Base-by-base conservation (phyloP, 306 rosid genomes). In the Cotoneaster glaucophyllus region DNA sequence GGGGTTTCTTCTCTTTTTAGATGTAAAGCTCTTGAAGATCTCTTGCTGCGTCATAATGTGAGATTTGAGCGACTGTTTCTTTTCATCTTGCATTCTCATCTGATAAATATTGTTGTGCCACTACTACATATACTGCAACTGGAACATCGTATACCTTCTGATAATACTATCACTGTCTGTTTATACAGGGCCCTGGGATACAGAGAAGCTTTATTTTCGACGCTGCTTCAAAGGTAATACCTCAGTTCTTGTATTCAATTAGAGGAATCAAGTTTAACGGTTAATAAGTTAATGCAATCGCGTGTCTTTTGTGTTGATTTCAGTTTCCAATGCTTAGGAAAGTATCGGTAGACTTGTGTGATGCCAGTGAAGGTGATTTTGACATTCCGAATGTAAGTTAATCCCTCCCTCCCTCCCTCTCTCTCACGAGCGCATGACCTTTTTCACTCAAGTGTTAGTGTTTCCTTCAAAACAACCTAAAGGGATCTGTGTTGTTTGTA, bases 1-100 rank as follows among this genome's bases (percentile, higher is more conserved):
- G 97, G 97, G 80, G 77, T 85, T 79, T 81, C 87, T 71, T 89
- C 86, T 57, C 93, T 93, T 75, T 83, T 88, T 56, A 77, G 83
- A 37, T 93, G 96, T 86, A 77, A 62, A 77, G 96, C 97, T 80
- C 88, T 93, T 67, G 96, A 93, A 86, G 96, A 93, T 88, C 86
- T 93, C 67, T 50, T 86, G 80, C 80, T 93, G 85, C 92, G 91
- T 48, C 97, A 93, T 85, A 93, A 87, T 71, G 97, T 93, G 87
- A 82, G 97, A 58, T 76, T 79, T 77, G 71, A 68, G 64, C 39
- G 44, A 39, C 32, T 24, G 53, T 22, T 64, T 72, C 48, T 34
- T 73, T 68, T 78, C 54, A 41, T 50, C n/a, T 50, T 14, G 56
- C 56, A 11, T 14, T 50, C 56, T 4, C 56, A 14, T 50, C 19